These are phyloP conservation scores for Starmerella apis DNA, from an alignment of 805 yeast species.

Conservation along the genomic window DNA sequence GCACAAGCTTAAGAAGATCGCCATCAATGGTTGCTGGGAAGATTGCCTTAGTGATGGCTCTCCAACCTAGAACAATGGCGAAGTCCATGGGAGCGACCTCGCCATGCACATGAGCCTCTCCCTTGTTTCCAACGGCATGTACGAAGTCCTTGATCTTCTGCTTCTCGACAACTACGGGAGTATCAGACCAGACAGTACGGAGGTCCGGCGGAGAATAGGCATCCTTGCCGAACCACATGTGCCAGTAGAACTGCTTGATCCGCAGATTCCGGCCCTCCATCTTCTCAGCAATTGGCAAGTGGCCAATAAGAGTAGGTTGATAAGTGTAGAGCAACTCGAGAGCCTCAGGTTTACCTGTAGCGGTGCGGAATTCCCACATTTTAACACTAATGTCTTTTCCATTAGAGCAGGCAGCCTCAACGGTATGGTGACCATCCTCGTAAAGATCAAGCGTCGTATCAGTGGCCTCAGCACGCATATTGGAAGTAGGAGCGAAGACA, in stretches of 20 bases:
- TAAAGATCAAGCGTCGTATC: slow-evolving; percentile 47
- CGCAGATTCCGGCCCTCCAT: slow-evolving; percentile 85
- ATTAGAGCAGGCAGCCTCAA: slow-evolving; percentile 46
- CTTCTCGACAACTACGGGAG: slow-evolving; percentile 49
- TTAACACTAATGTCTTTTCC: slow-evolving; percentile 51
- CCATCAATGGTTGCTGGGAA: slow-evolving; percentile 96
- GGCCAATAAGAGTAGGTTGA: slow-evolving; percentile 70
- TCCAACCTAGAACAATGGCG: slow-evolving; percentile 97
- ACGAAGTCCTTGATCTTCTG: slow-evolving; percentile 83
- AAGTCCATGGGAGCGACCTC: slow-evolving; percentile 94
- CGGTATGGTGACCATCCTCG: slow-evolving; percentile 67
- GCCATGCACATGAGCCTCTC: slow-evolving; percentile 88
- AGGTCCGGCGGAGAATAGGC: slow-evolving; percentile 47
- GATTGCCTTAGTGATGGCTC: slow-evolving; percentile 93
- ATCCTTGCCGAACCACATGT: slow-evolving; percentile 74
- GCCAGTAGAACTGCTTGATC: slow-evolving; percentile 95
- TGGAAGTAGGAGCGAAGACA: slow-evolving; percentile 64
- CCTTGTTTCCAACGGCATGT: slow-evolving; percentile 92
- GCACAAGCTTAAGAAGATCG: slow-evolving; percentile 86
- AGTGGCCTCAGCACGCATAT: slow-evolving; percentile 51
- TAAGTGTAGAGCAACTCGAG: slow-evolving; percentile 70
- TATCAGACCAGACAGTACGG: slow-evolving; percentile 63
- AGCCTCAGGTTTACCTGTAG: slow-evolving; percentile 60
- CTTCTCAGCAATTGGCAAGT: slow-evolving; percentile 84
- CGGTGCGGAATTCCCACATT: slow-evolving; percentile 81